Percentiles rank a stretch among this genome's conserved stretches.
These are phyloP conservation scores for Saccharomycopsis javanensis DNA, from an alignment of 805 yeast species.

Conservation along the genomic window DNA sequence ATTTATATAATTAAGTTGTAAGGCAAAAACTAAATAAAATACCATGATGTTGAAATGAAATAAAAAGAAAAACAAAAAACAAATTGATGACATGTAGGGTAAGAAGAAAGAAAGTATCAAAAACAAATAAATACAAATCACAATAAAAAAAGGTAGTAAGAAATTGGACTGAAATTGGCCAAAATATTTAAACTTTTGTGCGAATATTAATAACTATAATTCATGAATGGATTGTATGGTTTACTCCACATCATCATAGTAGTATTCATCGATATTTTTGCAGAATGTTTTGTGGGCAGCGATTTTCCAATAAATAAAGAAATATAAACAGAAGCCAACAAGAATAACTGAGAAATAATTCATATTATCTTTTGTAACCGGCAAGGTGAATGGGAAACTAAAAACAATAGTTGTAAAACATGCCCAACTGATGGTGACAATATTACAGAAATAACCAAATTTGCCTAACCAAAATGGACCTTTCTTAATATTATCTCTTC, in stretches of 20 bases:
- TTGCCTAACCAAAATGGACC: constrained; percentile 65
- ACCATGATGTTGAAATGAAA: no score
- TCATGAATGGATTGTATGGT: no score
- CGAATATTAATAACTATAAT: no score
- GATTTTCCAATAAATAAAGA: constrained; percentile 44
- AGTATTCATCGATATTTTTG: constrained; percentile 14
- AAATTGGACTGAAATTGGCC: no score
- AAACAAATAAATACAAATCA: no score
- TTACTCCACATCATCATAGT: constrained; percentile 16
- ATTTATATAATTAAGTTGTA: no score
- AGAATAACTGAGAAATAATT: constrained; percentile 55
- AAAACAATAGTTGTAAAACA: constrained; percentile 49
- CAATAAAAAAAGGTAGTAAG: no score
- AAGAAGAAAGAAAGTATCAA: no score
- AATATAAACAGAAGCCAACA: constrained; percentile 36
- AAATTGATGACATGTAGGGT: no score
- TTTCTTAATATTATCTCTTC: constrained; percentile 42
- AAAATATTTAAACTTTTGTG: no score
- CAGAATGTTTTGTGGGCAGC: constrained; percentile 26
- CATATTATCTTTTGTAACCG: constrained; percentile 53
- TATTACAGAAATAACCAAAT: constrained; percentile 41
- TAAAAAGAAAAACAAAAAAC: no score
- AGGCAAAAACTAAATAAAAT: no score
- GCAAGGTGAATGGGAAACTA: constrained; percentile 56
- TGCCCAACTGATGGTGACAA: constrained; percentile 47